phyloP scores from a whole-genome alignment of 495 filamentous ascomycete genomes.

The Penicillium canescens region DNA sequence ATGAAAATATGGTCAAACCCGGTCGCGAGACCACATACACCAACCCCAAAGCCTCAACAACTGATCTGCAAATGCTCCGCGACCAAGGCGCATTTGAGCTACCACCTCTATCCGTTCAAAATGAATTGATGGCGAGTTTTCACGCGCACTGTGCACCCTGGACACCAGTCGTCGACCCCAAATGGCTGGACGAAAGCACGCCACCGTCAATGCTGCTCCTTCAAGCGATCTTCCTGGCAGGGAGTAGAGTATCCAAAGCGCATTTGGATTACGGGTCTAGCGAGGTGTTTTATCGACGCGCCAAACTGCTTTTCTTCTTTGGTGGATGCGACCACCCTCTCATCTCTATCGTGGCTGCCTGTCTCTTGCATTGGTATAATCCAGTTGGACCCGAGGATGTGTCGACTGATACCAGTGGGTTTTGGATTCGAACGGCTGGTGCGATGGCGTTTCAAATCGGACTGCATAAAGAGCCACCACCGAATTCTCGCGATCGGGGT shows the following conservation, averaged over 20 bases:
- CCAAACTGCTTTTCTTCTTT: slow-evolving; percentile 32
- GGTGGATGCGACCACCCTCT: slow-evolving; percentile 27
- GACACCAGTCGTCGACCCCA: slow-evolving; percentile 30
- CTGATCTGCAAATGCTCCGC: slow-evolving; percentile 28
- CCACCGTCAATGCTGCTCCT: slow-evolving; percentile 29
- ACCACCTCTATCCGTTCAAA: slow-evolving; percentile 25
- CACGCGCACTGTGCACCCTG: slow-evolving; percentile 27
- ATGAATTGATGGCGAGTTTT: slow-evolving; percentile 26
- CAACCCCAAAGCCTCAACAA: slow-evolving; percentile 23
- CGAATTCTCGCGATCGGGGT: slow-evolving; percentile 23
- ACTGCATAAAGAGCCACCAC: slow-evolving; percentile 27
- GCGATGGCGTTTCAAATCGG: slow-evolving; percentile 35
- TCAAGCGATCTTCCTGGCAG: slow-evolving; percentile 28
- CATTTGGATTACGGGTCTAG: slow-evolving; percentile 31
- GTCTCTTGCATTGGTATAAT: slow-evolving; percentile 32
- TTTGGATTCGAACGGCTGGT: slow-evolving; percentile 32
- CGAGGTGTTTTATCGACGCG: slow-evolving; percentile 30
- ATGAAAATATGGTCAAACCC: slow-evolving; percentile 34
- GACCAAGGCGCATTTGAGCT: slow-evolving; percentile 31
- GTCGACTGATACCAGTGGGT: slow-evolving; percentile 31
- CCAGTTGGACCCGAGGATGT: slow-evolving; percentile 31
- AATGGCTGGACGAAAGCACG: slow-evolving; percentile 23
- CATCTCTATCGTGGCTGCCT: slow-evolving; percentile 31
- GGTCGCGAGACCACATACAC: slow-evolving; percentile 29
- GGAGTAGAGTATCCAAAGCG: slow-evolving; percentile 27